A percentile compares a stretch with the other conserved stretches of the same genome.
phyloP scores from a whole-genome alignment of 768 basidiomycete species.

The Paxillus rubicundulus region DNA sequence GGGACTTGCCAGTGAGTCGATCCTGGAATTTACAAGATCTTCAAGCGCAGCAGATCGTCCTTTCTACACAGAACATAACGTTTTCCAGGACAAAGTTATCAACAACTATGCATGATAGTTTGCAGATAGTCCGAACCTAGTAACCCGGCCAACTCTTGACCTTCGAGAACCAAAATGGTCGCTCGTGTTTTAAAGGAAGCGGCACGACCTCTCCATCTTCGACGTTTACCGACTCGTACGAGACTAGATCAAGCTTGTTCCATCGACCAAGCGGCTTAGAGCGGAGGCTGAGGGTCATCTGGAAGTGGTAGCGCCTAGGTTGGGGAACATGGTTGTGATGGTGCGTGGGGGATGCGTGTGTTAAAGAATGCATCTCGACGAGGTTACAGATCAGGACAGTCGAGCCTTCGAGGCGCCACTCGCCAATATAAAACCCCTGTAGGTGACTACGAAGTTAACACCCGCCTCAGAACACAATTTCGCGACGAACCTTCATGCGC shows the following conservation, averaged over 20 bases:
- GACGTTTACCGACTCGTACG: constrained; percentile 75
- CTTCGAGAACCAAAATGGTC: constrained; percentile 94
- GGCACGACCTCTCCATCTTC: constrained; percentile 70
- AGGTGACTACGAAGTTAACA: constrained; percentile 2
- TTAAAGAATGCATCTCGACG: constrained; percentile 39
- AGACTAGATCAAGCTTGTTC: constrained; percentile 74
- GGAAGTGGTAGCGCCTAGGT: constrained; percentile 58
- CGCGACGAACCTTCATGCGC: constrained; percentile 63
- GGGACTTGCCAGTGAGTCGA: too few species aligned
- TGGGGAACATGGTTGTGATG: constrained; percentile 9
- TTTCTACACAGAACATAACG: neutral
- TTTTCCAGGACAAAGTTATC: neutral
- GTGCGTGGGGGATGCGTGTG: constrained; percentile 1
- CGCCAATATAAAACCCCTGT: constrained; percentile 71
- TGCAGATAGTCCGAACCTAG: constrained; percentile 5
- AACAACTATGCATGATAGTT: neutral
- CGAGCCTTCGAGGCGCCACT: constrained; percentile 66
- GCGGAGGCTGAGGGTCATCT: constrained; percentile 66
- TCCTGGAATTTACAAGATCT: too few species aligned
- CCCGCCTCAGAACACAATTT: neutral
- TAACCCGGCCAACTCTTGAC: constrained; percentile 61
- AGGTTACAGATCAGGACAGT: constrained; percentile 63
- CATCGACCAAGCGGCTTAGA: constrained; percentile 78
- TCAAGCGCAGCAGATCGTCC: too few species aligned
- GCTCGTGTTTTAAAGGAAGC: constrained; percentile 75